Base-by-base conservation (phyloP, 176 grass and related monocot genomes). In the Carex pumila region DNA sequence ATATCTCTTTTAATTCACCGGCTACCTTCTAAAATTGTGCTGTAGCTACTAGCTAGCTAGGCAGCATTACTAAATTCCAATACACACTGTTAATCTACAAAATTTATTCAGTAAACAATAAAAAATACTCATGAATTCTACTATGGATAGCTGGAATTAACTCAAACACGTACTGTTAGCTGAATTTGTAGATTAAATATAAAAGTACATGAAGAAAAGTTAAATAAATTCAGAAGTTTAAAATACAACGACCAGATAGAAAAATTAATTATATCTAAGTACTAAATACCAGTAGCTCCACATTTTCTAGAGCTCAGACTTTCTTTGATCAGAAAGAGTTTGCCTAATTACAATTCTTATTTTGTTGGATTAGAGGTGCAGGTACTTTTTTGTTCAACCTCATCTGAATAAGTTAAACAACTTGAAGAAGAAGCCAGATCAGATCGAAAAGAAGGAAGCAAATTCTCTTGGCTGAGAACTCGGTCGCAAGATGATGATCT, bases 361-460 rank as follows among this genome's bases (percentile, higher is more conserved):
- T 17, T 59, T 15, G 29, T 39, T 77, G 22, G 32, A 61, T 67
- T 77, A 61, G 53, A 69, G 36, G 52, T 77, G 65, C 57, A 74
- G 50, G 63, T 12, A 10, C 53, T 85, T 30, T 12, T 75, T 62
- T 64, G 56, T 30, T 85, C 83, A 41, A 41, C 68, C 58, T 62
- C 68, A 61, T 85, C 79, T 45, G 79, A 81, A 41, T 7, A 65
- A 3, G 87, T 88, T 37, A 88, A 25, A 12, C 87, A 85, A 68
- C 82, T 88, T 56, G 82, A 88, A 54, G 53, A 79, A 41, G 82
- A 85, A 65, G 61, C 2, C 7, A 12, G 43, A 80, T 66, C 63
- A 29, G 56, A 12, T 13, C 60, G 58, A 78, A 65, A 29, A 63
- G 69, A 58, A 11, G 29, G 73, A 57, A 57, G 5, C 25, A 6